Evolutionary conservation across 2,329 filamentous ascomycete species (phyloP).

Genomic region (Botrytis hyacinthi): DNA sequence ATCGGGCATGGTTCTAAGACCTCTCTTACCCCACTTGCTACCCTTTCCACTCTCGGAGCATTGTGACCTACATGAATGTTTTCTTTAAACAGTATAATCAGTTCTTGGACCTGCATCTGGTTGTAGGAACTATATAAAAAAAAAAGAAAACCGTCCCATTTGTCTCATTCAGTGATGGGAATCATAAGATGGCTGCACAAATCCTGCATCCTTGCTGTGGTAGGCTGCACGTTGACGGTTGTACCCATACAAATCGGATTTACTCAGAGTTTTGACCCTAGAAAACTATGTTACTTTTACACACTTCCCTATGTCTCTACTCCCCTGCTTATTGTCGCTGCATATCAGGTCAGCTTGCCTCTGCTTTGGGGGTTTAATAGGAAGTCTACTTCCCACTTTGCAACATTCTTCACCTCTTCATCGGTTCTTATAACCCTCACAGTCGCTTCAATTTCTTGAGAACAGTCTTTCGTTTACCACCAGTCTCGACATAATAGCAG

Average conservation of each 20-base stretch:
- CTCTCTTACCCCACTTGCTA: neutral
- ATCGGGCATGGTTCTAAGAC: slow-evolving; percentile 9
- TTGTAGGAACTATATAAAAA: neutral
- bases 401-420: neutral
- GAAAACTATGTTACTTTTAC: neutral
- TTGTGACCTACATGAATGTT: neutral
- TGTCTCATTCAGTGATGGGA: slow-evolving; percentile 14
- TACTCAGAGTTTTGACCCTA: slow-evolving; percentile 1
- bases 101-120: slow-evolving; percentile 3
- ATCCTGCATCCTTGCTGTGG: slow-evolving; percentile 20
- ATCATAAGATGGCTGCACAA: slow-evolving; percentile 12
- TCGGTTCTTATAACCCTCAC: slow-evolving; percentile 3
- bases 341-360: slow-evolving; percentile 5
- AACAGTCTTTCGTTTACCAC: slow-evolving; percentile 6
- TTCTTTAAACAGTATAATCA: neutral
- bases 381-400: neutral
- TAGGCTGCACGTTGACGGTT: slow-evolving; percentile 1
- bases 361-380: slow-evolving; percentile 5
- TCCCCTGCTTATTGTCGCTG: neutral
- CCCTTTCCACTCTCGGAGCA: slow-evolving; percentile 5
- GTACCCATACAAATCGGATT: neutral
- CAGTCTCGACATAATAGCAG: neutral
- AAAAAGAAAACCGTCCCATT: neutral
- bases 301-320: neutral
- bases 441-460: slow-evolving; percentile 7